phyloP scores from a whole-genome alignment of 257 asterid species.

The Solanum okadae region DNA sequence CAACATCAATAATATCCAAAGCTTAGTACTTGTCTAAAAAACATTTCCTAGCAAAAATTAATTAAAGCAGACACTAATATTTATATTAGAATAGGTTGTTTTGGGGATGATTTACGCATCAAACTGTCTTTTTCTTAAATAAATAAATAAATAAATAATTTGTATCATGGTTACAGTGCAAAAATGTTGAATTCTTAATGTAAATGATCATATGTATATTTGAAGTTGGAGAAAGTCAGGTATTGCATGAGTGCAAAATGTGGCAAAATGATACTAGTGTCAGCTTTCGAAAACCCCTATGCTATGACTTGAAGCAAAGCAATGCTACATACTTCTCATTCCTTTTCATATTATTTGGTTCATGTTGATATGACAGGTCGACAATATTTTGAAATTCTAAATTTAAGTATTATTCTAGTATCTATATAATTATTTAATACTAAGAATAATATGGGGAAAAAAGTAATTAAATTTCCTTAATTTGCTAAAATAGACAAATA shows the following conservation, averaged over 20 bases:
- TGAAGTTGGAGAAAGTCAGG: background rate
- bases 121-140: background rate
- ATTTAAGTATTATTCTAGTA: background rate
- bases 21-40: background rate
- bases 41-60: background rate
- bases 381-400: too few species aligned
- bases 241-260: conserved; percentile 14
- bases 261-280: conserved; percentile 13
- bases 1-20: too few species aligned
- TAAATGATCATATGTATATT: background rate
- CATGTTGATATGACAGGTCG: too few species aligned
- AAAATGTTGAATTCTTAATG: background rate
- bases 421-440: background rate
- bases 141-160: background rate
- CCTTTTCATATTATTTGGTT: background rate
- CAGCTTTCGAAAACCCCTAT: conserved; percentile 13
- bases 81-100: background rate
- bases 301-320: conserved; percentile 17
- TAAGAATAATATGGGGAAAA: background rate
- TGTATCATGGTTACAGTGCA: background rate
- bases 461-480: background rate
- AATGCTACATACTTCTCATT: background rate
- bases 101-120: too few species aligned
- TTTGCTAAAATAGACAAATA: background rate
- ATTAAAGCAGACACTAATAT: background rate